Evolutionary conservation across 768 basidiomycete species (phyloP).

Genomic region (Neoboletus magnificus): DNA sequence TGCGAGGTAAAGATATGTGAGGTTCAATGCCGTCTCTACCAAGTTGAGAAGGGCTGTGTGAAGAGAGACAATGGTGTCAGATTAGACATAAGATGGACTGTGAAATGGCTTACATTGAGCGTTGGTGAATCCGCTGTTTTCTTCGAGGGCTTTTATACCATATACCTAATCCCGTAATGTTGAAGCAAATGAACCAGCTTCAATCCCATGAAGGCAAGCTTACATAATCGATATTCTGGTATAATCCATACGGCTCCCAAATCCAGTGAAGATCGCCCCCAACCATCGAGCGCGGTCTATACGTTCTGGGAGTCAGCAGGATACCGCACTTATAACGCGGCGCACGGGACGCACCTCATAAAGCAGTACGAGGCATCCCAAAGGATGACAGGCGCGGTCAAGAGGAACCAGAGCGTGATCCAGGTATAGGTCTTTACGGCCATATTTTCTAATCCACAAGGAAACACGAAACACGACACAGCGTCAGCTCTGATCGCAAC

Average conservation of each 20-base stretch:
- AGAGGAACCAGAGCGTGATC: slow-evolving; percentile 67
- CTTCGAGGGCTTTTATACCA: slow-evolving; percentile 60
- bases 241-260: slow-evolving; percentile 79
- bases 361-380: slow-evolving; percentile 87
- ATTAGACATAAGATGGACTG: not conserved
- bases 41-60: slow-evolving; percentile 69
- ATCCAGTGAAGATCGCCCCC: slow-evolving; percentile 92
- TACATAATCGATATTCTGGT: slow-evolving; percentile 60
- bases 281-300: slow-evolving; percentile 81
- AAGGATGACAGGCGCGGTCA: slow-evolving; percentile 48
- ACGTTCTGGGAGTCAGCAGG: not conserved
- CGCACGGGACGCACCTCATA: slow-evolving; percentile 48
- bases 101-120: slow-evolving; percentile 66
- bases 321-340: too few relatives aligned
- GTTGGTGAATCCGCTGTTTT: slow-evolving; percentile 75
- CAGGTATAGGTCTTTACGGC: slow-evolving; percentile 50
- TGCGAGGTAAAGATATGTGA: slow-evolving; percentile 72
- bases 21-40: slow-evolving; percentile 72
- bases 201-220: slow-evolving; percentile 5
- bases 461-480: not conserved
- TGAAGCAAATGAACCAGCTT: slow-evolving; percentile 31
- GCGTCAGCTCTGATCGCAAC: not conserved
- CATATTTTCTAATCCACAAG: slow-evolving; percentile 32
- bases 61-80: not conserved
- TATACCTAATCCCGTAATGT: slow-evolving; percentile 54